Conservation (phyloP, 1,284 basidiomycete species). For the Ceratobasidium sp. region DNA sequence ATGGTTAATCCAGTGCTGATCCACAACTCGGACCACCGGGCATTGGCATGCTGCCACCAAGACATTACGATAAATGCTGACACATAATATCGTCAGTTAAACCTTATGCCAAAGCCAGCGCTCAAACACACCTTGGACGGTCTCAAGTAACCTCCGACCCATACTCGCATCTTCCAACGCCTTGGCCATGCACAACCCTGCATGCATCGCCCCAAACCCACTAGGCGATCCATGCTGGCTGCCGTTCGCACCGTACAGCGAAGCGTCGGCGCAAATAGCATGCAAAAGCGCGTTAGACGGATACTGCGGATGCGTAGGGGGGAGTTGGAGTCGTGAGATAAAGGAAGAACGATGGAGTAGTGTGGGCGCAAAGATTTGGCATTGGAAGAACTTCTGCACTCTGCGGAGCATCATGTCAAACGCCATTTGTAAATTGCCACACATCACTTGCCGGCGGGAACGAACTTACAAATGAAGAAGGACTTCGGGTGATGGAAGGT, state of each 20-base stretch:
- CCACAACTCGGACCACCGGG: slow-evolving; percentile 25
- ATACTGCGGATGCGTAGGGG: slow-evolving; percentile 10
- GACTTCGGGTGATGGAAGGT: slow-evolving; percentile 16
- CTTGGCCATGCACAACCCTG: slow-evolving; percentile 32
- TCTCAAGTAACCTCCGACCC: slow-evolving; percentile 7
- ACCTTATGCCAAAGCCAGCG: neutral
- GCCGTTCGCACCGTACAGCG: neutral
- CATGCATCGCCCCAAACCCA: slow-evolving; percentile 26
- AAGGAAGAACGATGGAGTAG: slow-evolving; percentile 23
- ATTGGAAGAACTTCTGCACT: slow-evolving; percentile 26
- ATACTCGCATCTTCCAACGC: slow-evolving; percentile 23
- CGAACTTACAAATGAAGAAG: slow-evolving; percentile 4
- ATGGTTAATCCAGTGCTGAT: slow-evolving; percentile 24
- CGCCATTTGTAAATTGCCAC: neutral
- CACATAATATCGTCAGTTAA: neutral
- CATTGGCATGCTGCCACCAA: slow-evolving; percentile 33
- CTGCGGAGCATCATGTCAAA: neutral
- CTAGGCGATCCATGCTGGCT: neutral
- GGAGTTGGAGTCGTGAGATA: slow-evolving; percentile 11
- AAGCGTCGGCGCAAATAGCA: slow-evolving; percentile 25
- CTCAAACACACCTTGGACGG: slow-evolving; percentile 7
- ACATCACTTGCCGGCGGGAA: neutral
- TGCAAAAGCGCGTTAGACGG: slow-evolving; percentile 20
- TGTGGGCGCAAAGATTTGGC: slow-evolving; percentile 3
- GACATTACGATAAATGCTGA: slow-evolving; percentile 30